A percentile compares a stretch with the other conserved stretches of the same genome.
These are phyloP conservation scores for Acer negundo DNA, from an alignment of 345 rosid species.

Conservation along the genomic window DNA sequence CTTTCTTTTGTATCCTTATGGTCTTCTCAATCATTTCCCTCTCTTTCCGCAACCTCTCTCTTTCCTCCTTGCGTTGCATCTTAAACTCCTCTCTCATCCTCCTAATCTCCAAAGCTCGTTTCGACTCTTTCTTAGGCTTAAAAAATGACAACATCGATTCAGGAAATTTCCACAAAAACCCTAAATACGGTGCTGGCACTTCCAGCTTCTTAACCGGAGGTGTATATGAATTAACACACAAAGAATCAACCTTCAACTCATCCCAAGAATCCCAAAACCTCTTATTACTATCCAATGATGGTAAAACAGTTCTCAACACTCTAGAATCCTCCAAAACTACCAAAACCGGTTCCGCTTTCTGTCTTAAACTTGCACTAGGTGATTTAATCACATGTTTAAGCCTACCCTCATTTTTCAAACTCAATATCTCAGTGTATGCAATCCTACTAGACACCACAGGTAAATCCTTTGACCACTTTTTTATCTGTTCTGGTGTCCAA, in stretches of 20 bases:
- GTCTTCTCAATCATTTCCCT: slow-evolving; percentile 70
- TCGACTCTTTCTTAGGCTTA: slow-evolving; percentile 74
- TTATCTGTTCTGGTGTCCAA: slow-evolving; percentile 71
- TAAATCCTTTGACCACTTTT: slow-evolving; percentile 67
- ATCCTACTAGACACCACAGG: slow-evolving; percentile 66
- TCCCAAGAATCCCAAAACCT: slow-evolving; percentile 90
- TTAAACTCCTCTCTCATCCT: slow-evolving; percentile 63
- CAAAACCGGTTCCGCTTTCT: slow-evolving; percentile 60
- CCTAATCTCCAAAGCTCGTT: slow-evolving; percentile 65
- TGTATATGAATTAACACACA: slow-evolving; percentile 71
- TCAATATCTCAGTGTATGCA: slow-evolving; percentile 72
- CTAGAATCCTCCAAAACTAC: slow-evolving; percentile 82
- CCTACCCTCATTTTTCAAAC: slow-evolving; percentile 54
- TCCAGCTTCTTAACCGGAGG: slow-evolving; percentile 85
- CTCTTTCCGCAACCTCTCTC: slow-evolving; percentile 57
- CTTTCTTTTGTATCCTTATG: slow-evolving; percentile 57
- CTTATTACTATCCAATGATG: slow-evolving; percentile 61
- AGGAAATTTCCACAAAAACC: slow-evolving; percentile 73
- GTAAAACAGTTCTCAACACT: slow-evolving; percentile 81
- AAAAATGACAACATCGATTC: slow-evolving; percentile 46
- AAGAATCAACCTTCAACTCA: slow-evolving; percentile 58
- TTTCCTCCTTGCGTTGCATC: slow-evolving; percentile 61
- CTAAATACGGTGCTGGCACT: slow-evolving; percentile 71
- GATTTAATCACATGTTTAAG: slow-evolving; percentile 83
- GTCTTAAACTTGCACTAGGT: slow-evolving; percentile 44